Conservation (phyloP, 2,329 filamentous ascomycete species). For the Tolypocladium tundrense region DNA sequence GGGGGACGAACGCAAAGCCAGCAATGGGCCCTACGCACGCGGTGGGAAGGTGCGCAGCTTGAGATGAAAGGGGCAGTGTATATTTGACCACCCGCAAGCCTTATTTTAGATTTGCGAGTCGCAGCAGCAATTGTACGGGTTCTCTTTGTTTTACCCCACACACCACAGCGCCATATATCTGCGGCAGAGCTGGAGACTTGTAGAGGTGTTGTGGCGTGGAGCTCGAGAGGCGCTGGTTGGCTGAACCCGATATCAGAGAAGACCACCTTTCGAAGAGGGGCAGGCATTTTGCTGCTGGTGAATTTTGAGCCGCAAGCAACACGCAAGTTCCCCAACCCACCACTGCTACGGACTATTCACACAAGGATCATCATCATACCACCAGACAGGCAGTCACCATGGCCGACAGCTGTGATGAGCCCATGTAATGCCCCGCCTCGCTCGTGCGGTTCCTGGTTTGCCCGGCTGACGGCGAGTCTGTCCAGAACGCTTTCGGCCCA, state of each 20-base stretch:
- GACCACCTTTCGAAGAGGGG: not conserved
- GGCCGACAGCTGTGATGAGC: conserved; percentile 33
- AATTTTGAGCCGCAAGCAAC: not conserved
- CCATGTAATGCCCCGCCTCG: conserved; percentile 28
- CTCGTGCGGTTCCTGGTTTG: not conserved
- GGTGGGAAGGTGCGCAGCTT: not conserved
- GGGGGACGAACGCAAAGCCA: not conserved
- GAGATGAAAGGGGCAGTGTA: not conserved
- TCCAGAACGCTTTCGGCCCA: conserved; percentile 48
- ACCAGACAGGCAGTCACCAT: conserved; percentile 5
- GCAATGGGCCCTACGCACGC: not conserved
- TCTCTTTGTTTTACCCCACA: not conserved
- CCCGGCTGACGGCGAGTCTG: conserved; percentile 4
- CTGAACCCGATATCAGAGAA: not conserved
- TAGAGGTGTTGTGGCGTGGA: not conserved
- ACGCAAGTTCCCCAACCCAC: not conserved
- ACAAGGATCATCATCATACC: not conserved
- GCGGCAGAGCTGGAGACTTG: not conserved
- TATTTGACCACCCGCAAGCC: not conserved
- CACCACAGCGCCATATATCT: not conserved
- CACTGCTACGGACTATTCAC: not conserved
- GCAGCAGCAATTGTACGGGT: conserved; percentile 1
- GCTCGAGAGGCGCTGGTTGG: not conserved
- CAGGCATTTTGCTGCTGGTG: not conserved
- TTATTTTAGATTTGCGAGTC: not conserved